Evolutionary conservation across 2,329 filamentous ascomycete species (phyloP).

Genomic region (Diplodia seriata): DNA sequence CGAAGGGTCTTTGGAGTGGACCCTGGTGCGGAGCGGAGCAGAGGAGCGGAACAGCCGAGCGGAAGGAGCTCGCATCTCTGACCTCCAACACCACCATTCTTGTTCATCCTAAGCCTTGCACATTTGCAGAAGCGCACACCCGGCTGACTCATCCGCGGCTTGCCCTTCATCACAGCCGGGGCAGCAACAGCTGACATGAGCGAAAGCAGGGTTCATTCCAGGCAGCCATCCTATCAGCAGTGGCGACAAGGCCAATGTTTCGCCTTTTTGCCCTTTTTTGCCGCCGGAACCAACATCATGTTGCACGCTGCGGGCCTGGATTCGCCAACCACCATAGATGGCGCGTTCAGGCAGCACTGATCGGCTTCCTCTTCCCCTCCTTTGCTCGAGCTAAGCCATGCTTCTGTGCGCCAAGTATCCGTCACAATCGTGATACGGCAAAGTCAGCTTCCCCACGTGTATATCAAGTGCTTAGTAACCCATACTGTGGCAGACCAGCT

Average conservation of each 20-base stretch:
- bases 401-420: neutral
- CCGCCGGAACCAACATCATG: neutral
- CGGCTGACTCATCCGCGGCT: neutral
- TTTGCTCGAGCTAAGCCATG: neutral
- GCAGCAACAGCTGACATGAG: neutral
- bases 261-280: constrained; percentile 6
- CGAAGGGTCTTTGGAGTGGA: neutral
- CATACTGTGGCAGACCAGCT: neutral
- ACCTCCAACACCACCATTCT: neutral
- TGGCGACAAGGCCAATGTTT: neutral
- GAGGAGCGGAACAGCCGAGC: neutral
- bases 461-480: neutral
- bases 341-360: neutral
- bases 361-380: neutral
- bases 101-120: neutral
- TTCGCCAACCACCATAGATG: neutral
- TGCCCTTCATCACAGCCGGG: neutral
- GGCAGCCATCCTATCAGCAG: neutral
- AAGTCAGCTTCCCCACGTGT: neutral
- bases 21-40: constrained; percentile 1
- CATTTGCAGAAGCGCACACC: too few species aligned
- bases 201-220: neutral
- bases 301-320: neutral
- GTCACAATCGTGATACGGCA: neutral
- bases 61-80: neutral